Evolutionary conservation across 2,329 filamentous ascomycete genomes (phyloP).

Genomic region (Fusarium nurragi): DNA sequence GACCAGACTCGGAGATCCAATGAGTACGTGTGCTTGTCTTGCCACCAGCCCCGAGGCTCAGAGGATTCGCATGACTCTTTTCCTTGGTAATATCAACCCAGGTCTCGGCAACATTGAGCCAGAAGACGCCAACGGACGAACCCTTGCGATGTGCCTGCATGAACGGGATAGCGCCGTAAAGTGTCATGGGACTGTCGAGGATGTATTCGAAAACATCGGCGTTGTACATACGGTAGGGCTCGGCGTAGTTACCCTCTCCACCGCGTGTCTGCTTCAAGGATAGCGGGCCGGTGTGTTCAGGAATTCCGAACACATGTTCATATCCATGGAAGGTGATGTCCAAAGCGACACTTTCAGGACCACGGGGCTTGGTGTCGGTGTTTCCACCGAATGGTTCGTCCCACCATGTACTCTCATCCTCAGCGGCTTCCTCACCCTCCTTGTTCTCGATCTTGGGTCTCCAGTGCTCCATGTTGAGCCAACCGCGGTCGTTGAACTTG

Average conservation of each 20-base stretch:
- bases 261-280: conserved; percentile 92
- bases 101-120: conserved; percentile 96
- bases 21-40: conserved; percentile 87
- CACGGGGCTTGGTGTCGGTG: conserved; percentile 93
- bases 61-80: conserved; percentile 76
- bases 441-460: conserved; percentile 79
- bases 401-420: conserved; percentile 96
- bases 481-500: conserved; percentile 87
- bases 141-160: conserved; percentile 97
- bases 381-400: conserved; percentile 96
- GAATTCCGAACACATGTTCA: conserved; percentile 91
- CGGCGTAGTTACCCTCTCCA: conserved; percentile 82
- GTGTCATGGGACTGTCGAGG: conserved; percentile 95
- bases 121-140: conserved; percentile 95
- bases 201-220: conserved; percentile 98
- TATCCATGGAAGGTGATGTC: conserved; percentile 95
- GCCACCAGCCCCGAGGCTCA: conserved; percentile 74
- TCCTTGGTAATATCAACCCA: conserved; percentile 95
- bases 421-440: conserved; percentile 65
- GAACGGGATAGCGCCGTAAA: conserved; percentile 96
- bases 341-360: conserved; percentile 89
- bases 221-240: conserved; percentile 96
- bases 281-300: conserved; percentile 88
- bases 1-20: conserved; percentile 93
- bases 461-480: conserved; percentile 97